Evolutionary conservation across 441 rosid genomes (phyloP).

Genomic region (Populus hybrid): DNA sequence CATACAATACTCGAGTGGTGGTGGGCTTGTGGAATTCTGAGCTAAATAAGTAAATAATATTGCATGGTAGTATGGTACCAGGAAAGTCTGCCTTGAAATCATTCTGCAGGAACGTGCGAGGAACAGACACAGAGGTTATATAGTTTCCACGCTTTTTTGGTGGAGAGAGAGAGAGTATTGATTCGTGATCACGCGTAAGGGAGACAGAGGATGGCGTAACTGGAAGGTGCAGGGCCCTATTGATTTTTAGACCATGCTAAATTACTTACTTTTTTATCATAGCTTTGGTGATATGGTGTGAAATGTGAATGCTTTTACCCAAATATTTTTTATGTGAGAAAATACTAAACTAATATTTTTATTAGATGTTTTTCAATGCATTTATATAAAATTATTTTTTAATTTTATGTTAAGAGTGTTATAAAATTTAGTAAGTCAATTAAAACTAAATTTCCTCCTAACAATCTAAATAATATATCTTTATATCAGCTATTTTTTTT

Average conservation of each 20-base stretch:
- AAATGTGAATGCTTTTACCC: no score
- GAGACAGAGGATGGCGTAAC: no score
- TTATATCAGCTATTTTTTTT: no score
- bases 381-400: no score
- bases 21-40: neutral
- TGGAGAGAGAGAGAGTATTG: neutral
- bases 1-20: neutral
- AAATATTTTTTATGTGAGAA: no score
- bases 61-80: constrained; percentile 23
- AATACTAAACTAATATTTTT: no score
- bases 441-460: no score
- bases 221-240: neutral
- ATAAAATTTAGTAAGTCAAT: no score
- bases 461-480: no score
- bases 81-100: constrained; percentile 19
- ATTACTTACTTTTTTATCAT: neutral
- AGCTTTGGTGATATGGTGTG: no score
- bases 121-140: neutral
- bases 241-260: neutral
- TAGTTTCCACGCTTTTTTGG: neutral
- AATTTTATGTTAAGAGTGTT: no score
- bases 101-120: constrained; percentile 23
- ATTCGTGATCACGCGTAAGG: neutral
- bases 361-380: no score
- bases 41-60: neutral